Evolutionary conservation across 352 stramenopile species (phyloP).

Genomic region (Phytophthora multivora): DNA sequence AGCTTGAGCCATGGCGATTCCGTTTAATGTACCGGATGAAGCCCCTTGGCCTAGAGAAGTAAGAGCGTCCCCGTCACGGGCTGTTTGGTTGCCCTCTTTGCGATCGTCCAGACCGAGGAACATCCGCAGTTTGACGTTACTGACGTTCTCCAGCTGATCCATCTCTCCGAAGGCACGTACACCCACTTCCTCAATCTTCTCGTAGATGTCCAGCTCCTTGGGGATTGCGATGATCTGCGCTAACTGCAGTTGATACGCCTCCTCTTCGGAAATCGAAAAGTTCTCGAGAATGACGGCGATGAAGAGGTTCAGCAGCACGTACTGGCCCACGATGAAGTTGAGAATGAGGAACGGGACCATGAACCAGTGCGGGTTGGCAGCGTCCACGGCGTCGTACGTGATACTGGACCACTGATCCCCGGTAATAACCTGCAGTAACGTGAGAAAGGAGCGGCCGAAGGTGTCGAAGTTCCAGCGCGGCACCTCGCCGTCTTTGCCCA

Average conservation of each 20-base stretch:
- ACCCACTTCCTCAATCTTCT: slow-evolving; percentile 81
- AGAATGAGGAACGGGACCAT: slow-evolving; percentile 79
- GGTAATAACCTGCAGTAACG: slow-evolving; percentile 78
- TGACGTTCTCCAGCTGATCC: slow-evolving; percentile 81
- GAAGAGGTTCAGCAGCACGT: slow-evolving; percentile 84
- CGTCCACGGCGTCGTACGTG: slow-evolving; percentile 74
- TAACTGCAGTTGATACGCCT: slow-evolving; percentile 83
- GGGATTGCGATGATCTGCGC: slow-evolving; percentile 83
- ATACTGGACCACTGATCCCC: slow-evolving; percentile 82
- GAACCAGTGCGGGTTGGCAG: slow-evolving; percentile 64
- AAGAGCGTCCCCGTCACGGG: not conserved
- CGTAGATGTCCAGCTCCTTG: slow-evolving; percentile 82
- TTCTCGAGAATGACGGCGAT: slow-evolving; percentile 87
- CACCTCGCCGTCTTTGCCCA: slow-evolving; percentile 38
- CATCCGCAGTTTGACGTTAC: slow-evolving; percentile 79
- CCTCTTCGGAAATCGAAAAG: slow-evolving; percentile 80
- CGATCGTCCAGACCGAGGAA: slow-evolving; percentile 70
- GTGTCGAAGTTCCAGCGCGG: slow-evolving; percentile 86
- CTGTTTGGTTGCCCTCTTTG: slow-evolving; percentile 9
- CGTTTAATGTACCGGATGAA: not conserved
- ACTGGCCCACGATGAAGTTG: slow-evolving; percentile 79
- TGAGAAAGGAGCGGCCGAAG: slow-evolving; percentile 72
- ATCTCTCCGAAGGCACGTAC: slow-evolving; percentile 80
- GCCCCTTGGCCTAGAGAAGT: not conserved
- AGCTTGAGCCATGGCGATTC: slow-evolving; percentile 3